phyloP scores from a whole-genome alignment of 768 basidiomycete genomes.

The Austroboletus eburneus region DNA sequence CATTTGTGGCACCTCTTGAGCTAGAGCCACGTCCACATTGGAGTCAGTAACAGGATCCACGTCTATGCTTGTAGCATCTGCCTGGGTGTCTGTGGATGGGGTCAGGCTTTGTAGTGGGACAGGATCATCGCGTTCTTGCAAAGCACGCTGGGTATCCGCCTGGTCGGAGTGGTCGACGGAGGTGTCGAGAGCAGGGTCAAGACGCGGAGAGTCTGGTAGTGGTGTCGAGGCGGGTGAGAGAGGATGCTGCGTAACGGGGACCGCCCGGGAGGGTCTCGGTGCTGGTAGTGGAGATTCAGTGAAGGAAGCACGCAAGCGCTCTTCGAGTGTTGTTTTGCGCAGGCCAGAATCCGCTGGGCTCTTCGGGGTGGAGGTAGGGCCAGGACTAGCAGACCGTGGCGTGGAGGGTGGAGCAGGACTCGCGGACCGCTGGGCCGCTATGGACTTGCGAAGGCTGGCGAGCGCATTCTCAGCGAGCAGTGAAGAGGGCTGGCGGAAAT shows the following conservation, averaged over 20 bases:
- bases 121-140: conserved; percentile 1
- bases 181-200: neutral
- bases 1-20: conserved; percentile 1
- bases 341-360: conserved; percentile 18
- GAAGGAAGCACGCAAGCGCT: conserved; percentile 66
- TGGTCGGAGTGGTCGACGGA: neutral
- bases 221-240: conserved; percentile 43
- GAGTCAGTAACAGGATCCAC: neutral
- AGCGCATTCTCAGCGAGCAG: conserved; percentile 61
- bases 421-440: conserved; percentile 47
- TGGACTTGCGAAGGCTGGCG: conserved; percentile 58
- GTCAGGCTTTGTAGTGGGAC: neutral
- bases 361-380: conserved; percentile 19
- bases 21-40: neutral
- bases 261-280: conserved; percentile 36
- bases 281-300: conserved; percentile 49
- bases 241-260: conserved; percentile 29
- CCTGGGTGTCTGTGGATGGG: neutral
- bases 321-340: conserved; percentile 65
- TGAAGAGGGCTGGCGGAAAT: conserved; percentile 37
- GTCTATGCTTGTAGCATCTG: neutral
- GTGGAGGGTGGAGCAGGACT: conserved; percentile 34
- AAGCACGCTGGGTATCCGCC: neutral
- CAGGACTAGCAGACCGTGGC: conserved; percentile 23
- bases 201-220: conserved; percentile 38